Percentiles rank a stretch among this genome's conserved stretches.
phyloP scores from a whole-genome alignment of 345 rosid genomes.

The Rhodamnia argentea region DNA sequence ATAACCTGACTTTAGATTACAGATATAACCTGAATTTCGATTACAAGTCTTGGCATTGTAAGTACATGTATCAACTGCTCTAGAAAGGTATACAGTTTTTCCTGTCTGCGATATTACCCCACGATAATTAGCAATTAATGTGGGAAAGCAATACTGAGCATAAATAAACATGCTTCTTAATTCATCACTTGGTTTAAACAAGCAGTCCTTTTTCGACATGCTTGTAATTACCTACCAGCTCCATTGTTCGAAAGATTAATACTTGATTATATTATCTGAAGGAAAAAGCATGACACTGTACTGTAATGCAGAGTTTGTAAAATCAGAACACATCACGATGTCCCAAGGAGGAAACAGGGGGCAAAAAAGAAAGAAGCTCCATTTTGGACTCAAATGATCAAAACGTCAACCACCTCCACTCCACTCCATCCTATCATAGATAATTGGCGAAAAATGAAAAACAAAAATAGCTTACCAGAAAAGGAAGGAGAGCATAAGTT shows the following conservation, averaged over 20 bases:
- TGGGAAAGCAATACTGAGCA: background rate
- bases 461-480: constrained; percentile 44
- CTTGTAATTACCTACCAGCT: background rate
- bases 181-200: background rate
- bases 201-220: background rate
- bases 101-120: background rate
- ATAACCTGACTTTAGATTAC: background rate
- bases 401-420: background rate
- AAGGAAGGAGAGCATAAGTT: constrained; percentile 72
- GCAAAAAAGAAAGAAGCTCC: background rate
- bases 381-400: background rate
- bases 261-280: background rate
- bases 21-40: background rate
- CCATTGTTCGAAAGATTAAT: background rate
- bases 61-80: background rate
- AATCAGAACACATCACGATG: background rate
- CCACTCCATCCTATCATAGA: background rate
- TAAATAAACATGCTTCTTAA: background rate
- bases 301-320: background rate
- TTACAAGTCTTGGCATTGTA: background rate
- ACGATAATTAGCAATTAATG: background rate
- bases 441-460: background rate
- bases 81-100: background rate
- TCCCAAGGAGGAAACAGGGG: background rate
- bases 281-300: background rate